Percentiles rank a stretch among this genome's conserved stretches.
Evolutionary conservation across 2,329 filamentous ascomycete genomes (phyloP).

Genomic region (Hymenoscyphus infarciens): DNA sequence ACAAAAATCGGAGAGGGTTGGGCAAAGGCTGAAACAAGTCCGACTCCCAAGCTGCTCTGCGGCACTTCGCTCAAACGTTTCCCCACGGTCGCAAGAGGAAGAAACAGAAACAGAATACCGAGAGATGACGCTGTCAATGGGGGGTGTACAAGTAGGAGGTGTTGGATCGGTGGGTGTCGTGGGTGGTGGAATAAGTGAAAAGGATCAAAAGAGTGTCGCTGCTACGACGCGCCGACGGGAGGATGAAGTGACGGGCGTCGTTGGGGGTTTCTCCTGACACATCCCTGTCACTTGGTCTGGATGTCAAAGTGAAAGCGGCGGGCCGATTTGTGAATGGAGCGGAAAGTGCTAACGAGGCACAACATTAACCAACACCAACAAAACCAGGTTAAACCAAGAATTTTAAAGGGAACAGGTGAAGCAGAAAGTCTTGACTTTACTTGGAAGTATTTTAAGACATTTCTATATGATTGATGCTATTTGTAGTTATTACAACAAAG

Average conservation of each 20-base stretch:
- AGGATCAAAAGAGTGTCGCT: conserved; percentile 8
- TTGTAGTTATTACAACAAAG: too few species aligned
- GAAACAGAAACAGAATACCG: conserved; percentile 8
- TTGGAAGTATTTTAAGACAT: too few species aligned
- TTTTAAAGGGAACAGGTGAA: too few species aligned
- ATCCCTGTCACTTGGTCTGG: not conserved
- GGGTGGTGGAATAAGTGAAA: not conserved
- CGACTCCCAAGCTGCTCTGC: conserved; percentile 8
- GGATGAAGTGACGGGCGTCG: not conserved
- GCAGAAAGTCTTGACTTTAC: too few species aligned
- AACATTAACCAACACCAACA: too few species aligned
- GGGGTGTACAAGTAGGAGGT: too few species aligned
- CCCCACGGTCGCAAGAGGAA: conserved; percentile 3
- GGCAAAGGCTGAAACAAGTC: conserved; percentile 25
- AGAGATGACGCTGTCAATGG: conserved; percentile 7
- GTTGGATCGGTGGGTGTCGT: not conserved
- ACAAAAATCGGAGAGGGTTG: not conserved
- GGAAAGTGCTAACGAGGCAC: too few species aligned
- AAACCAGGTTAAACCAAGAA: too few species aligned
- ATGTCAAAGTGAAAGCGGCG: not conserved
- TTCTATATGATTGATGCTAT: too few species aligned
- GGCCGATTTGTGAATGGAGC: not conserved
- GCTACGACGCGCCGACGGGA: not conserved
- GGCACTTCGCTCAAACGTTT: conserved; percentile 12
- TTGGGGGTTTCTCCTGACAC: not conserved